Evolutionary conservation across 805 yeast genomes (phyloP).

Genomic region (Zygoascus biomembranicola): DNA sequence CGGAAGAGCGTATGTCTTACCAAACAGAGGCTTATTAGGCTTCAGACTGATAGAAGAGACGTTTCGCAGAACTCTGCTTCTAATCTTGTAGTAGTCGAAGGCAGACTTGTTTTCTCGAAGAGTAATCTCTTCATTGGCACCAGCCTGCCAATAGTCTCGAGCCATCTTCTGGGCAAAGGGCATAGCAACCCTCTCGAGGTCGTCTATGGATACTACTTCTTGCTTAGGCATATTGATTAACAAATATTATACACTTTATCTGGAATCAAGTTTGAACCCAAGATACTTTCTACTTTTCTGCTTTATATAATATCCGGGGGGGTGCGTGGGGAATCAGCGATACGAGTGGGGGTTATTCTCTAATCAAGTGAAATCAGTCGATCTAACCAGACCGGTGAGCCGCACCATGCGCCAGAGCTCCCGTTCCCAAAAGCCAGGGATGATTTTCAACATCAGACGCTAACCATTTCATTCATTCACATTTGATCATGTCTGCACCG

Average conservation of each 20-base stretch:
- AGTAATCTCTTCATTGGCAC: conserved; percentile 25
- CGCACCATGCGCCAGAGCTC: too few species aligned
- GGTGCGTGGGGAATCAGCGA: neutral
- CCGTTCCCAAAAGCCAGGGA: too few species aligned
- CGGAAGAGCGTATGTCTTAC: conserved; percentile 22
- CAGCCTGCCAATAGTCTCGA: conserved; percentile 22
- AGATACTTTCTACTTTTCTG: neutral
- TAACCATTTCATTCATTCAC: too few species aligned
- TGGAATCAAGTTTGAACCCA: too few species aligned
- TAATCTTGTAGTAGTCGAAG: conserved; percentile 21
- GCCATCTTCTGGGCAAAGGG: conserved; percentile 13
- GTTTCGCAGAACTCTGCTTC: conserved; percentile 25
- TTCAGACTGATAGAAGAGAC: conserved; percentile 21
- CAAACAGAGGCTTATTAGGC: conserved; percentile 20
- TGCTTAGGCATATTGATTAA: neutral
- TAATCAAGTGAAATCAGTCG: too few species aligned
- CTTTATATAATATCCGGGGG: neutral
- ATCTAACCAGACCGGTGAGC: too few species aligned
- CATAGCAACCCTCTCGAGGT: conserved; percentile 13
- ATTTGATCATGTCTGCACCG: neutral
- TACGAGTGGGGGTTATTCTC: neutral
- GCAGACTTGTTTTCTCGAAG: conserved; percentile 23
- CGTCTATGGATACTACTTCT: conserved; percentile 1
- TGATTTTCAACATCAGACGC: too few species aligned
- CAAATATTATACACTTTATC: too few species aligned